Conservation (phyloP, 768 basidiomycete species). For the Tylopilus balloui region DNA sequence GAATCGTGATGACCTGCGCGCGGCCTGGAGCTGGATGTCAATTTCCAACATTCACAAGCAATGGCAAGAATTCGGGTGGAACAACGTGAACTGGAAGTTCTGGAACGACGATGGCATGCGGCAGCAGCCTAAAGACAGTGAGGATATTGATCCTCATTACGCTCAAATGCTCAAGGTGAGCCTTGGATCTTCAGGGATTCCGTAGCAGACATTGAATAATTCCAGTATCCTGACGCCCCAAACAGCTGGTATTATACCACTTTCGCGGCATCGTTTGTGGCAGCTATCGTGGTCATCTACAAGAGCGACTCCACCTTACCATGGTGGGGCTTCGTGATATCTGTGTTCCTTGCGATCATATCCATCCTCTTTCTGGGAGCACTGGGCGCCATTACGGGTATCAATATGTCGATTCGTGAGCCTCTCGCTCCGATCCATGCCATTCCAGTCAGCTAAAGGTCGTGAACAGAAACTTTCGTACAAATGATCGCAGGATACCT, state of each 20-base stretch:
- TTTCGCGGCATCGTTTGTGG: constrained; percentile 34
- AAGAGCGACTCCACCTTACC: constrained; percentile 50
- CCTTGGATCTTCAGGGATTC: constrained; percentile 13
- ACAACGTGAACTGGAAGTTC: constrained; percentile 38
- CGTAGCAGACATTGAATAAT: neutral
- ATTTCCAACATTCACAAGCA: constrained; percentile 27
- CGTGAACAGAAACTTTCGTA: constrained; percentile 22
- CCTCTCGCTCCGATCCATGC: neutral
- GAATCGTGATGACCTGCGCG: constrained; percentile 47
- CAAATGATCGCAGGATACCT: constrained; percentile 38
- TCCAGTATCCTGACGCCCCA: constrained; percentile 33
- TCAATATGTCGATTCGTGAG: constrained; percentile 17
- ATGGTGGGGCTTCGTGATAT: constrained; percentile 55
- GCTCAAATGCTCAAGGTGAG: constrained; percentile 45
- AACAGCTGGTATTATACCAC: constrained; percentile 32
- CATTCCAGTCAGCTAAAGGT: neutral
- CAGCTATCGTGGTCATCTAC: constrained; percentile 53
- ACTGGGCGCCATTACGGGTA: constrained; percentile 47
- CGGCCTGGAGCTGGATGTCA: constrained; percentile 44
- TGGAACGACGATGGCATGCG: constrained; percentile 23
- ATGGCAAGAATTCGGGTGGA: constrained; percentile 23
- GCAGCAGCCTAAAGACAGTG: constrained; percentile 31
- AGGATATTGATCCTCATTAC: constrained; percentile 51
- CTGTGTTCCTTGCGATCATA: constrained; percentile 45
- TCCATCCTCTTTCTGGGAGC: constrained; percentile 53